These are phyloP conservation scores for Thraustochytrium sp. DNA, from an alignment of 352 stramenopile genomes.

Conservation along the genomic window DNA sequence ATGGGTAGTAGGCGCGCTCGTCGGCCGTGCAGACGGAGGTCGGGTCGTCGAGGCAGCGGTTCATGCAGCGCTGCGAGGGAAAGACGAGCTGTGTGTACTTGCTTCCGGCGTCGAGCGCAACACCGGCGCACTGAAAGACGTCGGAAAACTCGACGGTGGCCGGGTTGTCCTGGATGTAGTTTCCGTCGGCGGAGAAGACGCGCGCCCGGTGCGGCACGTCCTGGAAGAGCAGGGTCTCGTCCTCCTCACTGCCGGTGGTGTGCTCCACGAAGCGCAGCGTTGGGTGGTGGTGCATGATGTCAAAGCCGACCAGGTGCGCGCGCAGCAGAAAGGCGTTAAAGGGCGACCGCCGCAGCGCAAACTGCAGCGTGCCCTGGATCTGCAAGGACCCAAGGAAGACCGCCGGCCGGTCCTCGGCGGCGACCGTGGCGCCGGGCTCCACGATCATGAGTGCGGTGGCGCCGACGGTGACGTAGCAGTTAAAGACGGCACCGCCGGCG, in stretches of 20 bases:
- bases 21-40: not conserved
- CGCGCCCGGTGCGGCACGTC: constrained; percentile 8
- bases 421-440: not conserved
- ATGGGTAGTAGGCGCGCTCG: not conserved
- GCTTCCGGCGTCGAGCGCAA: not conserved
- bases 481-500: not conserved
- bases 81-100: not conserved
- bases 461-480: constrained; percentile 4
- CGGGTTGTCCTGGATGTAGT: not conserved
- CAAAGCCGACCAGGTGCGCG: not conserved
- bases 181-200: not conserved
- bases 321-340: not conserved
- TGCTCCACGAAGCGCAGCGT: not conserved
- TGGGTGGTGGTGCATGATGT: not conserved
- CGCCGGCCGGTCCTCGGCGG: not conserved
- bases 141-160: not conserved
- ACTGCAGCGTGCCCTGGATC: not conserved
- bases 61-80: not conserved
- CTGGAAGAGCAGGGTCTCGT: not conserved
- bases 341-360: not conserved
- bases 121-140: not conserved
- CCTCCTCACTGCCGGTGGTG: not conserved
- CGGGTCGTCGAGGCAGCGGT: not conserved
- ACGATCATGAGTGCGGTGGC: not conserved
- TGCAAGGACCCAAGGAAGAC: not conserved